Evolutionary conservation across 148 eudicot genomes (phyloP).

Genomic region (Gaultheria prostrata): DNA sequence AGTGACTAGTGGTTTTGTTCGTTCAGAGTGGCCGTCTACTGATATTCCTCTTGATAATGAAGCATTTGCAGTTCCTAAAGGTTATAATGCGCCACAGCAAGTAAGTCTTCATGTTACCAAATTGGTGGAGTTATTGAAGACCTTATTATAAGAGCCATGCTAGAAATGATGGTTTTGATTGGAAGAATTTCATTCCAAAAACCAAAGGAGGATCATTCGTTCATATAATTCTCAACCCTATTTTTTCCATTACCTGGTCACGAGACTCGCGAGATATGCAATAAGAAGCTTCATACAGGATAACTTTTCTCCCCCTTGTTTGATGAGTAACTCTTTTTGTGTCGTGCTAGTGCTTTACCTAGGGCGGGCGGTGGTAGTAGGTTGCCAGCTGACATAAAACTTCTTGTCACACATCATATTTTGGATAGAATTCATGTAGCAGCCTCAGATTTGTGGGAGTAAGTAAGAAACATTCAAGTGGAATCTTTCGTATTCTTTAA

Average conservation of each 20-base stretch:
- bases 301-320: neutral
- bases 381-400: neutral
- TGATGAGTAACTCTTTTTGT: neutral
- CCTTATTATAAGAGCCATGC: neutral
- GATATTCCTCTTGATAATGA: slow-evolving; percentile 87
- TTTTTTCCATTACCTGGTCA: neutral
- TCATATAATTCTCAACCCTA: neutral
- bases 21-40: slow-evolving; percentile 72
- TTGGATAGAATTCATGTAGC: neutral
- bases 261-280: neutral
- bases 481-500: neutral
- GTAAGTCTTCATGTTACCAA: slow-evolving; percentile 37
- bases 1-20: slow-evolving; percentile 66
- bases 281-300: neutral
- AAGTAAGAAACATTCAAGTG: neutral
- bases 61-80: slow-evolving; percentile 73
- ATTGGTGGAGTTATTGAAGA: neutral
- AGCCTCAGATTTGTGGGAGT: neutral
- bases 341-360: slow-evolving; percentile 4
- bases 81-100: slow-evolving; percentile 91
- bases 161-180: neutral
- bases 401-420: neutral
- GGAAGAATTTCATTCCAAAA: neutral
- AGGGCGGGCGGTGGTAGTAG: neutral
- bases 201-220: neutral